These are phyloP conservation scores for Xylogone sp. DNA, from an alignment of 2,329 filamentous ascomycete species.

Conservation along the genomic window DNA sequence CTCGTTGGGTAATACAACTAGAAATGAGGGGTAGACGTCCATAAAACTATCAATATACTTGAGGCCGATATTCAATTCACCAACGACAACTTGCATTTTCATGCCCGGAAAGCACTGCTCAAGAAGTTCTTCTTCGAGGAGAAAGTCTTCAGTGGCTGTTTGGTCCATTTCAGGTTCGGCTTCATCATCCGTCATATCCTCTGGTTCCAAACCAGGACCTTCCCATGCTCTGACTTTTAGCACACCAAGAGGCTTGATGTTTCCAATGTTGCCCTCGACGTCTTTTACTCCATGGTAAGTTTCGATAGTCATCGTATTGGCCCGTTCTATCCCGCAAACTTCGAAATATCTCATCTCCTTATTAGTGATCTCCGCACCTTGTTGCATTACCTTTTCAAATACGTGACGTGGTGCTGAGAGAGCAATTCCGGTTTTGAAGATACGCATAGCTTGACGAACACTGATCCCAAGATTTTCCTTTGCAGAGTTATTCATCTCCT, in stretches of 20 bases:
- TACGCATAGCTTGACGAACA: conserved; percentile 36
- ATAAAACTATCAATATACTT: conserved; percentile 59
- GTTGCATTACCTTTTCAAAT: conserved; percentile 25
- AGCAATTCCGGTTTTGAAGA: conserved; percentile 42
- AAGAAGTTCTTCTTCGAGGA: conserved; percentile 62
- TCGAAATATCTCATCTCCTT: conserved; percentile 57
- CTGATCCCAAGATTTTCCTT: conserved; percentile 14
- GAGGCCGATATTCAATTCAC: conserved; percentile 55
- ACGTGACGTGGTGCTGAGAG: conserved; percentile 29
- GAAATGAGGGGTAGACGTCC: conserved; percentile 57
- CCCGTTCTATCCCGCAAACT: conserved; percentile 47
- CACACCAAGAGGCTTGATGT: conserved; percentile 40
- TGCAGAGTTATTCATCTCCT: conserved; percentile 22
- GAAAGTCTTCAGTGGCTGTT: conserved; percentile 49
- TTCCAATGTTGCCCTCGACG: conserved; percentile 25
- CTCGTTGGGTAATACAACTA: conserved; percentile 63
- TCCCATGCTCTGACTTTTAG: conserved; percentile 40
- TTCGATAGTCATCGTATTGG: conserved; percentile 36
- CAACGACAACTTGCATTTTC: conserved; percentile 54
- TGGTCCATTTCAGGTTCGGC: conserved; percentile 18
- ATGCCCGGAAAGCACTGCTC: conserved; percentile 58
- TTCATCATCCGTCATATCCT: conserved; percentile 22
- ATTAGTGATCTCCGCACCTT: conserved; percentile 36
- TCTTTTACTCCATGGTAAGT: conserved; percentile 41
- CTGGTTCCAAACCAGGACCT: conserved; percentile 23